A percentile compares a stretch with the other conserved stretches of the same genome.
Conservation (phyloP, 805 yeast genomes). For the Saccharomycopsis sp. region DNA sequence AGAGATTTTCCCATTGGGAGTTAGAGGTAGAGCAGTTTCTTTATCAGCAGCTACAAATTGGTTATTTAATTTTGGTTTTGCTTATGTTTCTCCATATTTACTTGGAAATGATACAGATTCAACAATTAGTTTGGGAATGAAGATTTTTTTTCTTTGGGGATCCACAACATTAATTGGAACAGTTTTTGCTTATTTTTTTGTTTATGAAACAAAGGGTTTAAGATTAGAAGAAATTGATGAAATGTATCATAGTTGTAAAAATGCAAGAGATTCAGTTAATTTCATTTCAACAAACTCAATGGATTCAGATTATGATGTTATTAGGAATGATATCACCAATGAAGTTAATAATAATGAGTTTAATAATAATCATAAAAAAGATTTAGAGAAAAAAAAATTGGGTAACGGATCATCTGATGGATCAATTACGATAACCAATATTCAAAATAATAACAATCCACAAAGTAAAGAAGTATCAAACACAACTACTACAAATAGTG, state of each 20-base stretch:
- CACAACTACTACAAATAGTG: no score
- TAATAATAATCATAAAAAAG: no score
- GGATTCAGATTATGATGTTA: not conserved
- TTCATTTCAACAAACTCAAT: slow-evolving; percentile 1
- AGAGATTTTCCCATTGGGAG: slow-evolving; percentile 58
- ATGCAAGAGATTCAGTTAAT: slow-evolving; percentile 10
- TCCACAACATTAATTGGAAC: slow-evolving; percentile 51
- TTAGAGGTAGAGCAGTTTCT: slow-evolving; percentile 70
- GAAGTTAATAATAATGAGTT: not conserved
- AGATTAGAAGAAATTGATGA: slow-evolving; percentile 76
- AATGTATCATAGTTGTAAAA: slow-evolving; percentile 50
- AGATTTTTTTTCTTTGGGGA: slow-evolving; percentile 76
- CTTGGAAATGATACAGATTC: slow-evolving; percentile 40
- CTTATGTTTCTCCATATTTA: slow-evolving; percentile 64
- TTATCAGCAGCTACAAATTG: slow-evolving; percentile 71
- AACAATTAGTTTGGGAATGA: slow-evolving; percentile 59
- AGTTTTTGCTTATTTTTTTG: slow-evolving; percentile 51
- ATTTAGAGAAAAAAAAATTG: no score
- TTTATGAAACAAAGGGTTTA: slow-evolving; percentile 73
- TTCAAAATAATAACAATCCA: no score
- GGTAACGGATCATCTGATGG: no score
- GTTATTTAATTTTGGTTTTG: slow-evolving; percentile 69
- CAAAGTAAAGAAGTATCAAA: no score
- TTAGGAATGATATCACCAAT: not conserved
- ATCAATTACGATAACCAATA: no score